phyloP scores from a whole-genome alignment of 2,329 filamentous ascomycete genomes.

The Aureobasidium mangrovei region DNA sequence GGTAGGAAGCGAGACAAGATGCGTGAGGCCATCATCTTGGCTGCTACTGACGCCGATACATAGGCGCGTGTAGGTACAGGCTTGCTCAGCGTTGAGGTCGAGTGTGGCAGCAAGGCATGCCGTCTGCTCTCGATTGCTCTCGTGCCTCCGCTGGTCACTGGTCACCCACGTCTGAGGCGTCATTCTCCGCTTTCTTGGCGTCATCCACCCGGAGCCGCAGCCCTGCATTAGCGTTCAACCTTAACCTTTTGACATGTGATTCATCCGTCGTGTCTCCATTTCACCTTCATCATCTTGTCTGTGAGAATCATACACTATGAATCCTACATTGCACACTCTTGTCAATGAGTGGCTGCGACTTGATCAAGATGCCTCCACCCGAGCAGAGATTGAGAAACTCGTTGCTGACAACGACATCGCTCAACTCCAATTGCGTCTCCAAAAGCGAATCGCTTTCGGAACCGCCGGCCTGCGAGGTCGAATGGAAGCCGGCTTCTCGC shows the following conservation, averaged over 20 bases:
- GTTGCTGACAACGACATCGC: slow-evolving; percentile 34
- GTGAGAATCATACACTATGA: neutral
- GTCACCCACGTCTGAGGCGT: neutral
- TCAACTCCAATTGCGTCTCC: slow-evolving; percentile 46
- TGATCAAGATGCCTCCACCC: slow-evolving; percentile 46
- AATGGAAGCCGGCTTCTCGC: slow-evolving; percentile 56
- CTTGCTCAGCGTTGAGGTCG: neutral
- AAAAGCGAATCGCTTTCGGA: slow-evolving; percentile 51
- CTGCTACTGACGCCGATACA: neutral
- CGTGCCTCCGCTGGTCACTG: slow-evolving; percentile 6
- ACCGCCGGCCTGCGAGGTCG: slow-evolving; percentile 54
- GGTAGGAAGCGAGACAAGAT: slow-evolving; percentile 43
- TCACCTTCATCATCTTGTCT: neutral
- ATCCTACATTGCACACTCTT: slow-evolving; percentile 30
- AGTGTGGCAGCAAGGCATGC: too few relatives aligned
- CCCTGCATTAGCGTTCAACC: neutral
- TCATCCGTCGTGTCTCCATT: neutral
- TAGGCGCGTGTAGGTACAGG: neutral
- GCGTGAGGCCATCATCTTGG: slow-evolving; percentile 44
- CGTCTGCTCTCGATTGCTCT: neutral
- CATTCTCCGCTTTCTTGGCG: neutral
- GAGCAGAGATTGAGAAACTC: slow-evolving; percentile 46
- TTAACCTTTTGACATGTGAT: slow-evolving; percentile 1
- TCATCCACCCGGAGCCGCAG: neutral
- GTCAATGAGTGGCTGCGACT: slow-evolving; percentile 50